A percentile compares a stretch with the other conserved stretches of the same genome.
Evolutionary conservation across 768 basidiomycete species (phyloP).

Genomic region (Erythrobasidium yunnanense): DNA sequence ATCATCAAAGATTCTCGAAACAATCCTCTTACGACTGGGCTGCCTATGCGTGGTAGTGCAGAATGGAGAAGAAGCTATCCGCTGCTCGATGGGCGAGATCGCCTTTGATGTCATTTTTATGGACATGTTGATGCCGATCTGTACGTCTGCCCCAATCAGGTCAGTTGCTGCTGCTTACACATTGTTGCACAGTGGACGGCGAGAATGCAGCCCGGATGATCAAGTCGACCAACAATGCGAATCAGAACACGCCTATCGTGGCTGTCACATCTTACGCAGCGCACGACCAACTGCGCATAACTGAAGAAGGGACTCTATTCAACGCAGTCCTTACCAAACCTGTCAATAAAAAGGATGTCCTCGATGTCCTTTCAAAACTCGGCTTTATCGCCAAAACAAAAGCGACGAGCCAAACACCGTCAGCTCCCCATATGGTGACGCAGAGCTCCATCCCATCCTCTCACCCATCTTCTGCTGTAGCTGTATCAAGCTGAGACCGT

Average conservation of each 20-base stretch:
- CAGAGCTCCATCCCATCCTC: not conserved
- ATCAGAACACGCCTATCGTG: conserved; percentile 81
- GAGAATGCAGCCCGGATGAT: conserved; percentile 95
- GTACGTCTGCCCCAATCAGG: not conserved
- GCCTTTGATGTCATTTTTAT: conserved; percentile 35
- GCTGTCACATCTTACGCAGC: conserved; percentile 51
- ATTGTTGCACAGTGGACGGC: conserved; percentile 60
- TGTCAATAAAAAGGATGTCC: conserved; percentile 33
- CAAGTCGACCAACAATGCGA: conserved; percentile 91
- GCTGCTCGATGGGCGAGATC: conserved; percentile 93
- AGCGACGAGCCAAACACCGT: not conserved
- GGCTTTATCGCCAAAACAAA: conserved; percentile 36
- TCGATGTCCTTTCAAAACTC: conserved; percentile 30
- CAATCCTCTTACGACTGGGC: conserved; percentile 79
- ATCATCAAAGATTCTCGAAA: conserved; percentile 93
- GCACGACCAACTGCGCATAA: conserved; percentile 29
- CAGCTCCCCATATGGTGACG: not conserved
- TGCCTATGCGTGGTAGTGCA: conserved; percentile 91
- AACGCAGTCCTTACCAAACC: conserved; percentile 29
- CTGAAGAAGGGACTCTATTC: conserved; percentile 36
- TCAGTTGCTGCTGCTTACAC: too few species aligned
- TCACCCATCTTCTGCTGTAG: not conserved
- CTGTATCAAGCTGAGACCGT: not conserved
- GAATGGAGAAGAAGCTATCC: conserved; percentile 92
- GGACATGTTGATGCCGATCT: conserved; percentile 27